A percentile compares a stretch with the other conserved stretches of the same genome.
These are phyloP conservation scores for Cercospora zeina DNA, from an alignment of 2,329 filamentous ascomycete species.

Conservation along the genomic window DNA sequence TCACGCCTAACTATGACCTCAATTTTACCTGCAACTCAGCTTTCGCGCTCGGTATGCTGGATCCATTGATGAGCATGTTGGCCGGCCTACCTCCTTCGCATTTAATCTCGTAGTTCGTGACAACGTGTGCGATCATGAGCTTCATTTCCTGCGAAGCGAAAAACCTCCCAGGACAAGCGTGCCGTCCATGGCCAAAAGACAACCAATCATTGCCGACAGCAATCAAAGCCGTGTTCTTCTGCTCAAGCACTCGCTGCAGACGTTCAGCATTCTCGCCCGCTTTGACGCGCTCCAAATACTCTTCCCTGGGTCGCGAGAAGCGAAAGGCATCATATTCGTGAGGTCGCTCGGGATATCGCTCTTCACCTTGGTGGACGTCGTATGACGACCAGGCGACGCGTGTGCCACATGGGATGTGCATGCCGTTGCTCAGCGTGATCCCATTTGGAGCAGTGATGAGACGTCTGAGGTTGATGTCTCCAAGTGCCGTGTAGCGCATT, in stretches of 20 bases:
- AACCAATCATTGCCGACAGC: conserved; percentile 17
- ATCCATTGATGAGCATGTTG: conserved; percentile 25
- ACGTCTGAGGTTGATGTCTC: conserved; percentile 26
- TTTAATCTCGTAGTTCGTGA: conserved; percentile 46
- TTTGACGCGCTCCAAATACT: conserved; percentile 13
- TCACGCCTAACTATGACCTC: background rate
- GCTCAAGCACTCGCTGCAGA: conserved; percentile 18
- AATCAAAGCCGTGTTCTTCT: conserved; percentile 22
- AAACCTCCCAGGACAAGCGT: conserved; percentile 45
- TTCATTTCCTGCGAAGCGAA: conserved; percentile 52
- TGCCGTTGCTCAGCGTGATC: conserved; percentile 32
- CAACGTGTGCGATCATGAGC: conserved; percentile 46
- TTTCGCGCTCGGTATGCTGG: conserved; percentile 14
- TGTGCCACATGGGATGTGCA: conserved; percentile 31
- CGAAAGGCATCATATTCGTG: conserved; percentile 34
- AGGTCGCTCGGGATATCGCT: conserved; percentile 29
- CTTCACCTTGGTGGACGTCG: conserved; percentile 33
- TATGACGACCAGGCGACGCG: conserved; percentile 30
- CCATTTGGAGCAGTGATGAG: conserved; percentile 32
- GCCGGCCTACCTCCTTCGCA: conserved; percentile 24
- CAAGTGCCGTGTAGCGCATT: conserved; percentile 28
- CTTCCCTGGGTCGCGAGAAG: conserved; percentile 27
- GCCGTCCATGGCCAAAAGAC: conserved; percentile 29
- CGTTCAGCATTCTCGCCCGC: conserved; percentile 7
- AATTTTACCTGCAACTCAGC: conserved; percentile 23